Evolutionary conservation across 345 rosid species (phyloP).

Genomic region (Punica granatum): DNA sequence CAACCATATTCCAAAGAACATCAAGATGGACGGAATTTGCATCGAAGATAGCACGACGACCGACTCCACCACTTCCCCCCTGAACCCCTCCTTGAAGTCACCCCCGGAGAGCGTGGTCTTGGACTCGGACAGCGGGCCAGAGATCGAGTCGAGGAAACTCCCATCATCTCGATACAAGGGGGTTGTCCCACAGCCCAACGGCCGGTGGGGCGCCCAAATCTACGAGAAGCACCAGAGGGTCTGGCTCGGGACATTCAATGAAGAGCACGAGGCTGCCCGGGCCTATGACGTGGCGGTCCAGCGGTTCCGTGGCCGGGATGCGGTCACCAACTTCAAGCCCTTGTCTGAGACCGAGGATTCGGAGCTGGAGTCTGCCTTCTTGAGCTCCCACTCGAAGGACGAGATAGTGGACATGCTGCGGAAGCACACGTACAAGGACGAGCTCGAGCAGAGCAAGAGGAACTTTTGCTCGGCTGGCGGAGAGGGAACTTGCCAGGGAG

Average conservation of each 20-base stretch:
- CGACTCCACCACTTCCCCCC: neutral
- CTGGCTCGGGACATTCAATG: constrained; percentile 89
- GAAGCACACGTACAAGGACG: constrained; percentile 74
- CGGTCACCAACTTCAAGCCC: constrained; percentile 62
- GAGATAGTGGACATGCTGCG: constrained; percentile 92
- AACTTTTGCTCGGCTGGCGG: constrained; percentile 31
- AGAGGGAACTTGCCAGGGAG: neutral
- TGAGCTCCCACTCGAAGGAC: constrained; percentile 62
- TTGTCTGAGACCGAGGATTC: constrained; percentile 18
- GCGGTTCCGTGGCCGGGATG: constrained; percentile 84
- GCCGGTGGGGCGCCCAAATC: constrained; percentile 96
- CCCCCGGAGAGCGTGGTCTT: constrained; percentile 33
- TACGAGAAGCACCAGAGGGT: constrained; percentile 94
- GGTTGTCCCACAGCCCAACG: constrained; percentile 95
- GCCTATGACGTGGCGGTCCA: constrained; percentile 80
- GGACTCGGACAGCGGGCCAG: constrained; percentile 50
- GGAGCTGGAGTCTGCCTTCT: constrained; percentile 40
- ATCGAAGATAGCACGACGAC: neutral
- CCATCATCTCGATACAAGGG: constrained; percentile 89
- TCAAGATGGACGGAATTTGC: constrained; percentile 7
- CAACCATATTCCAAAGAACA: neutral
- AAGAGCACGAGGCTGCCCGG: constrained; percentile 72
- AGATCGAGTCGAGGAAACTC: constrained; percentile 76
- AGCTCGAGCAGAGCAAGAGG: constrained; percentile 61
- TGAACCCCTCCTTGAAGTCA: constrained; percentile 30